phyloP scores from a whole-genome alignment of 2,329 filamentous ascomycete species.

The Trichoderma koningiopsis region DNA sequence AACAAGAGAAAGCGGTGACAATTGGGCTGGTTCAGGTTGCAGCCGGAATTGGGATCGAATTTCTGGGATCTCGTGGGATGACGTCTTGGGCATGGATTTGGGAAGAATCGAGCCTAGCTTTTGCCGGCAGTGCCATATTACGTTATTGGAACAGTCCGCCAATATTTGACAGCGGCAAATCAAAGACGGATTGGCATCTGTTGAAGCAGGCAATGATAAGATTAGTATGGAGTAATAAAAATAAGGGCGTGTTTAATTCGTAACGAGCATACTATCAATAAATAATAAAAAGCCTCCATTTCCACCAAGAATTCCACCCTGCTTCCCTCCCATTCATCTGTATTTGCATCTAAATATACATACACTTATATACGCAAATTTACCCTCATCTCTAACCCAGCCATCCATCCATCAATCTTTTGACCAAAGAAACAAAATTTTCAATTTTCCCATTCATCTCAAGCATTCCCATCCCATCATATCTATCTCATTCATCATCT shows the following conservation, averaged over 20 bases:
- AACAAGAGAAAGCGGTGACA: not conserved
- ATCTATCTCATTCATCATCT: conserved; percentile 10
- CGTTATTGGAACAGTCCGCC: not conserved
- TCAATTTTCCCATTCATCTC: conserved; percentile 5
- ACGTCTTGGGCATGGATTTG: not conserved
- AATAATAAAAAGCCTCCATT: not conserved
- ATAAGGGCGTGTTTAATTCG: conserved; percentile 9
- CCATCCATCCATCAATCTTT: conserved; percentile 27
- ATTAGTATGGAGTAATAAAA: not conserved
- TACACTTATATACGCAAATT: conserved; percentile 34
- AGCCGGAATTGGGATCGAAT: not conserved
- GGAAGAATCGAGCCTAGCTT: not conserved
- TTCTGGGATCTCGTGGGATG: not conserved
- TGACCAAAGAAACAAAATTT: not conserved
- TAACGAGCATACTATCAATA: conserved; percentile 16
- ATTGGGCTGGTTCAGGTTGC: not conserved
- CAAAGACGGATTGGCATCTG: not conserved
- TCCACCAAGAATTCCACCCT: not conserved
- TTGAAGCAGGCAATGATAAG: not conserved
- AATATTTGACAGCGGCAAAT: no score
- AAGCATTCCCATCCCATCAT: not conserved
- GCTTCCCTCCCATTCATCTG: not conserved
- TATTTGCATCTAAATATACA: conserved; percentile 29
- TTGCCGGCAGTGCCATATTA: conserved; percentile 8
- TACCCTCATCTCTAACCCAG: conserved; percentile 34